Conservation (phyloP, 768 basidiomycete species). For the Termitomyces sp. region DNA sequence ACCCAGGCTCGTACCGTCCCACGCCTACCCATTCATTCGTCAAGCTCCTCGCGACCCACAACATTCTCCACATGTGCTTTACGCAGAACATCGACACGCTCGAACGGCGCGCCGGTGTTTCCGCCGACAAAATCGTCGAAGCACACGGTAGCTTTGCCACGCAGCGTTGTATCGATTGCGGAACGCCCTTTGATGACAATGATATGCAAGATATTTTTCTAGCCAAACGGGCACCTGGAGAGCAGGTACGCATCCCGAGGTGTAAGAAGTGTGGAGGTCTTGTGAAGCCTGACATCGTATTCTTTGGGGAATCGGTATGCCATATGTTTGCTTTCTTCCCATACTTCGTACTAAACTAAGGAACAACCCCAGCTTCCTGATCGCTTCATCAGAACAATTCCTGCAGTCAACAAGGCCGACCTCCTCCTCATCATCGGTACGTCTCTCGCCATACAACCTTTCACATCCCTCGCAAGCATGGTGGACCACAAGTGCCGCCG, state of each 20-base stretch:
- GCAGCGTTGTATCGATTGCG: conserved; percentile 80
- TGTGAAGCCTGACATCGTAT: conserved; percentile 93
- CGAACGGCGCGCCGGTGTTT: conserved; percentile 79
- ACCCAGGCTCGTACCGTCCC: conserved; percentile 86
- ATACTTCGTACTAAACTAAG: not conserved
- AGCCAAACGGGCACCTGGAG: conserved; percentile 3
- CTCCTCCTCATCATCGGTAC: conserved; percentile 90
- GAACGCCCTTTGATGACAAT: conserved; percentile 48
- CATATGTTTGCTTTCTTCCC: not conserved
- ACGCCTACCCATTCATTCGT: conserved; percentile 90
- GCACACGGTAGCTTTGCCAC: conserved; percentile 94
- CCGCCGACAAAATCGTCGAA: conserved; percentile 73
- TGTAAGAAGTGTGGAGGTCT: conserved; percentile 66
- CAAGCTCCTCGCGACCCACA: conserved; percentile 66
- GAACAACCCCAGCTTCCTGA: conserved; percentile 56
- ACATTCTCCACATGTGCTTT: conserved; percentile 70
- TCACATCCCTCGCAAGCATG: conserved; percentile 67
- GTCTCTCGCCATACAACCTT: conserved; percentile 81
- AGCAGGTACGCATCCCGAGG: conserved; percentile 56
- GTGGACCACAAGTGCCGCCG: conserved; percentile 61
- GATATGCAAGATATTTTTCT: conserved; percentile 48
- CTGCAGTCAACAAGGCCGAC: conserved; percentile 60
- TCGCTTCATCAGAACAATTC: conserved; percentile 54
- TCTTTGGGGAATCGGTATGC: conserved; percentile 78
- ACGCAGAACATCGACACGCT: conserved; percentile 94